Base-by-base conservation (phyloP, 768 basidiomycete species). In the Leccinum subgranulosum region DNA sequence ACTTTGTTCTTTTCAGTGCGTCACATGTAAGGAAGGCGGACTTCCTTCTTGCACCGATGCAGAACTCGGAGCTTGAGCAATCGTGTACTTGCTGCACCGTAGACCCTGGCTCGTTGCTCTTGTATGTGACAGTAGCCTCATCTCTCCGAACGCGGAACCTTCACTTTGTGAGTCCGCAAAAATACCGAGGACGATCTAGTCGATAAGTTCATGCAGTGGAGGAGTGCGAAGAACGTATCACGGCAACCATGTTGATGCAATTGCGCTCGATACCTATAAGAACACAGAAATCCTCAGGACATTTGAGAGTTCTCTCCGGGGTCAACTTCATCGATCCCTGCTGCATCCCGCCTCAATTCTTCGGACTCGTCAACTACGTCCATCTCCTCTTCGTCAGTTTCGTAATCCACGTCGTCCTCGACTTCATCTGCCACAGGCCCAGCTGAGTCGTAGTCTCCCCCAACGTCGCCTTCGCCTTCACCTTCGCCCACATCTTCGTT, bases 361-460 rank as follows among this genome's bases (percentile, higher is more conserved):
- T 79, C 75, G n/a, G 75, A 64, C 56, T 84, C 81, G 9, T 81
- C 57, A 5, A 79, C 74, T 39, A 70, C 57, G 58, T 85, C 76
- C 63, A 75, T 72, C 49, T 78, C 75, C 58, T 78, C 75, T 28
- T 72, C 76, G n/a, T 74, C 74, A 3, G 74, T 73, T n/a, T 75
- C 73, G 2, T 73, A 73, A 12, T 49, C 48, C 27, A 49, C 27
- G 2, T 67, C 68, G 17, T 64, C 72, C 14, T 64, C 68, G 1
- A 57, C 63, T 19, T 60, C 72, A 7, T 66, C 67, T 34, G 55
- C 70, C 15, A 68, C n/a, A 39, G 39, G 39, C 39, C n/a, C 71
- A 6, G 66, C 64, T 9, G 60, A 62, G 21, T 55, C 62, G 12
- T 72, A 60, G 19, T 65, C 68, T 12, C 64, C 65, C 14, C 60